Conservation (phyloP, 164 flowering plant species). For the Magnolia officinalis region DNA sequence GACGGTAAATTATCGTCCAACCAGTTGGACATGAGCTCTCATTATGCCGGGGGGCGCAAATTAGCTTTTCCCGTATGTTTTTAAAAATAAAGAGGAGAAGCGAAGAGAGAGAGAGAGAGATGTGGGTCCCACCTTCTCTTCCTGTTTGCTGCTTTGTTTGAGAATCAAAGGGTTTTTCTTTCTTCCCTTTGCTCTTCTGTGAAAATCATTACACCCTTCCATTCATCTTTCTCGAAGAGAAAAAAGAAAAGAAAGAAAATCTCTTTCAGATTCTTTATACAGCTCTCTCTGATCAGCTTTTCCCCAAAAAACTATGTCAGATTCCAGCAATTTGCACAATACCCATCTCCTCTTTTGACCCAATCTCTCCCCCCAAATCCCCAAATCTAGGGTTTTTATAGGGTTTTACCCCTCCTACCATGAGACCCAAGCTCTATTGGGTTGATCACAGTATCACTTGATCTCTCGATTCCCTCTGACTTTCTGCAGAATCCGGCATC, state of each 20-base stretch:
- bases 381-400: conserved; percentile 33
- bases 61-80: too few relatives aligned
- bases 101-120: neutral
- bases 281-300: conserved; percentile 20
- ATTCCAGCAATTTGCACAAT: conserved; percentile 20
- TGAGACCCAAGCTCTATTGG: conserved; percentile 17
- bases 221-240: conserved; percentile 1
- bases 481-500: conserved; percentile 2
- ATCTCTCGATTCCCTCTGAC: neutral
- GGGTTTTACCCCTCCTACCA: conserved; percentile 33
- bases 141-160: conserved; percentile 7
- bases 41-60: too few relatives aligned
- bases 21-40: too few relatives aligned
- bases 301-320: conserved; percentile 18
- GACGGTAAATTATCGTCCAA: too few relatives aligned
- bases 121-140: conserved; percentile 1
- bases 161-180: conserved; percentile 10
- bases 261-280: conserved; percentile 8
- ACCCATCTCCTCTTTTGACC: conserved; percentile 19
- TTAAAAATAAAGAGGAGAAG: neutral
- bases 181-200: neutral
- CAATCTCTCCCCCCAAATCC: neutral
- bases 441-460: conserved; percentile 28
- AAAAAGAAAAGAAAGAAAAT: conserved; percentile 6
- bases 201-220: conserved; percentile 17